Conservation (phyloP, 148 eudicot species). For the Rhododendron vialii region DNA sequence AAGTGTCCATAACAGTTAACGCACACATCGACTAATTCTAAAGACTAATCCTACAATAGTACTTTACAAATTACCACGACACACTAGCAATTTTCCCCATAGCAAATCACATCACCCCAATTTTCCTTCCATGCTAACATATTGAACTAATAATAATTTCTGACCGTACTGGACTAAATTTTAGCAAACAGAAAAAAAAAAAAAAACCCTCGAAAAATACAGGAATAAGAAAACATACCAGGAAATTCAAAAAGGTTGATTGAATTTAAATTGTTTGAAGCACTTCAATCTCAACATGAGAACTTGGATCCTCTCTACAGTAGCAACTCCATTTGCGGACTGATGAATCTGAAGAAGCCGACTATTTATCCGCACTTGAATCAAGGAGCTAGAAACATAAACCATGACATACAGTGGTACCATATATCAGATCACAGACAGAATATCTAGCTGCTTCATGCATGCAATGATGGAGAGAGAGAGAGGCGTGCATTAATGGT, state of each 20-base stretch:
- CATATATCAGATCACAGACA: not conserved
- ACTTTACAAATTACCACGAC: not conserved
- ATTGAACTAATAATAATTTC: not conserved
- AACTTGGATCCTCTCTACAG: not conserved
- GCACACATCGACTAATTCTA: too few species aligned
- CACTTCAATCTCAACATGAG: not conserved
- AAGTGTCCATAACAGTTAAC: not conserved
- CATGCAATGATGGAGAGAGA: slow-evolving; percentile 10
- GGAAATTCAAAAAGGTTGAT: not conserved
- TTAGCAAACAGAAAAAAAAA: not conserved
- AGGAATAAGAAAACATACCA: not conserved
- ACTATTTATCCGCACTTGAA: not conserved
- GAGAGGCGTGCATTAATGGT: not conserved
- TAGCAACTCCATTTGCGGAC: not conserved
- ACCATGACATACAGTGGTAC: not conserved
- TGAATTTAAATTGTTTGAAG: not conserved
- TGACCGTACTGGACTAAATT: not conserved
- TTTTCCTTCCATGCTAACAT: not conserved
- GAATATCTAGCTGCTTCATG: slow-evolving; percentile 3
- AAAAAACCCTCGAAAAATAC: too few species aligned
- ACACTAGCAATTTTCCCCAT: not conserved
- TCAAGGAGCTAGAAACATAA: not conserved
- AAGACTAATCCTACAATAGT: not conserved
- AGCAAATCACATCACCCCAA: not conserved
- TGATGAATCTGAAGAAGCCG: not conserved